Evolutionary conservation across 441 rosid genomes (phyloP).

Genomic region (Hypseocharis bilobata): DNA sequence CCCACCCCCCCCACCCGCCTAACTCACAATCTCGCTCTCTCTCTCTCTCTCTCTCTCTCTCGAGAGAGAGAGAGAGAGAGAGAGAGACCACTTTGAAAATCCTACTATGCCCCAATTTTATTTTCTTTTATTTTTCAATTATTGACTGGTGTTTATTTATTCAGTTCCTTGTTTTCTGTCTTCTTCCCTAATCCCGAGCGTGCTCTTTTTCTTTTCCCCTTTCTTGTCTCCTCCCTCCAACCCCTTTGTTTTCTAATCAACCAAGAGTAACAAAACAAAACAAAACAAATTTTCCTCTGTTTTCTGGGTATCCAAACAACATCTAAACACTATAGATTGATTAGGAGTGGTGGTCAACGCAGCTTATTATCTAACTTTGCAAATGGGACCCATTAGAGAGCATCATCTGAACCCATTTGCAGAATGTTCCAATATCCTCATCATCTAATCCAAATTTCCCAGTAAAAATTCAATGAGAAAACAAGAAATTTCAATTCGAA

Average conservation of each 20-base stretch:
- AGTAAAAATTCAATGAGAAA: neutral
- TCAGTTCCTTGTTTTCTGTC: neutral
- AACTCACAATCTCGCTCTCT: no score
- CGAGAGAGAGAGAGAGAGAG: no score
- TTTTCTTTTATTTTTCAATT: constrained; percentile 24
- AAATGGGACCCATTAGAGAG: neutral
- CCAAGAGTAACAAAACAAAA: neutral
- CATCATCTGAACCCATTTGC: neutral
- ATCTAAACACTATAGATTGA: no score
- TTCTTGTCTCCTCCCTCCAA: constrained; percentile 33
- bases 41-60: no score
- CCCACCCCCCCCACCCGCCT: no score
- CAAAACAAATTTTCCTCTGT: neutral
- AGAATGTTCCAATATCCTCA: neutral
- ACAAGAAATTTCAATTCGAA: neutral
- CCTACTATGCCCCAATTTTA: constrained; percentile 19
- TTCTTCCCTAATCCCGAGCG: constrained; percentile 60
- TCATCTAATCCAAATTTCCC: neutral
- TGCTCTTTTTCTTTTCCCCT: constrained; percentile 31
- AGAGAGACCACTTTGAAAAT: constrained; percentile 26
- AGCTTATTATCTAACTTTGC: neutral
- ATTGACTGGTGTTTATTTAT: constrained; percentile 22
- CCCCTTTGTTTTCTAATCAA: constrained; percentile 13
- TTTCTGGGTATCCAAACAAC: no score
- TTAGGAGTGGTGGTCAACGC: no score